Conservation (phyloP, 1,284 basidiomycete species). For the Pseudozyma thailandica region DNA sequence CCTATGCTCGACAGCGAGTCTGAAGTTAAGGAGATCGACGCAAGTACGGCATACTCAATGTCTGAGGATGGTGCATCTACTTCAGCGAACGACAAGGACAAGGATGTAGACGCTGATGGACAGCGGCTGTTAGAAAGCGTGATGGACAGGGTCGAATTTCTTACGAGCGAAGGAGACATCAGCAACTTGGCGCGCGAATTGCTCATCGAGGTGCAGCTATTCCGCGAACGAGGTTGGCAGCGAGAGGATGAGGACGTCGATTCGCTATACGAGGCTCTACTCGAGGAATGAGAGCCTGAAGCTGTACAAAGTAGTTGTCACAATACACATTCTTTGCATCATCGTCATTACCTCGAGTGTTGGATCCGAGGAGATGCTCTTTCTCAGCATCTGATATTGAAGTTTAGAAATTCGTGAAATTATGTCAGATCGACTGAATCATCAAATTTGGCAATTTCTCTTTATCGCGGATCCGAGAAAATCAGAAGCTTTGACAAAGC, state of each 20-base stretch:
- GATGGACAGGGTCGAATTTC: conserved; percentile 23
- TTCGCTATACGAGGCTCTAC: too few relatives aligned
- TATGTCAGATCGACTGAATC: not conserved
- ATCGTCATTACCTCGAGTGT: not conserved
- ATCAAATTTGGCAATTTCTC: not conserved
- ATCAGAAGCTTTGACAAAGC: conserved; percentile 6
- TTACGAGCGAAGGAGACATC: conserved; percentile 17
- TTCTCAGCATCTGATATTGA: too few relatives aligned
- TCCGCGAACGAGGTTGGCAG: conserved; percentile 30
- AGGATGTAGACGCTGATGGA: not conserved
- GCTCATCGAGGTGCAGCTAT: conserved; percentile 25
- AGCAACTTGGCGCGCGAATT: conserved; percentile 23
- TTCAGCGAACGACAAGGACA: not conserved
- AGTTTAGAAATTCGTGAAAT: not conserved
- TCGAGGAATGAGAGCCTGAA: too few relatives aligned
- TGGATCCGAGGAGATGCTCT: not conserved
- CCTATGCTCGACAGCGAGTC: conserved; percentile 28
- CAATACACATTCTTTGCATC: not conserved
- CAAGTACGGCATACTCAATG: not conserved
- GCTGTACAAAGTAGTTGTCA: not conserved
- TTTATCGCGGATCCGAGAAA: conserved; percentile 10
- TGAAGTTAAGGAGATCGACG: not conserved
- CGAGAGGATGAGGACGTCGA: conserved; percentile 5
- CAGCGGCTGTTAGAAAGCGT: conserved; percentile 4
- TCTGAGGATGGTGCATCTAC: not conserved